These are phyloP conservation scores for Tricholoma sp. DNA, from an alignment of 768 basidiomycete genomes.

Conservation along the genomic window DNA sequence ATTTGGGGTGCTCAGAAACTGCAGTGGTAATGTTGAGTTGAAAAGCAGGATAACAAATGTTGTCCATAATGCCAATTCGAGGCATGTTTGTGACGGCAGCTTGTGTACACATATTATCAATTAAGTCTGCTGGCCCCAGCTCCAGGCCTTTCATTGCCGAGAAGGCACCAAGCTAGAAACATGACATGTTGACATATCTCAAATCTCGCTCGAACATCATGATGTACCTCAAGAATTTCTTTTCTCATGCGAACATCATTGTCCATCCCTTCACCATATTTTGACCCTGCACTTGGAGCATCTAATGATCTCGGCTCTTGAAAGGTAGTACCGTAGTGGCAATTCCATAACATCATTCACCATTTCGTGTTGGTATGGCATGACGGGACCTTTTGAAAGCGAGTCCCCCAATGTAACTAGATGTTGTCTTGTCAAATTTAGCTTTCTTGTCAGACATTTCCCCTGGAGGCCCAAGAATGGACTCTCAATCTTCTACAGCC, in stretches of 20 bases:
- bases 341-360: background rate
- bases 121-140: background rate
- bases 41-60: background rate
- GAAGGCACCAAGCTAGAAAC: background rate
- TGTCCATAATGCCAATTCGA: background rate
- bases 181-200: background rate
- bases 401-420: background rate
- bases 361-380: background rate
- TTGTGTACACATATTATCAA: background rate
- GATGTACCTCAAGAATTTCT: background rate
- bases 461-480: background rate
- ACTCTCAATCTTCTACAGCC: background rate
- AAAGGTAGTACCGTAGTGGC: background rate
- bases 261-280: background rate
- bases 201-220: background rate
- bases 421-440: background rate
- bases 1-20: background rate
- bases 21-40: background rate
- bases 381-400: background rate
- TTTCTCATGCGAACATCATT: background rate
- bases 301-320: background rate
- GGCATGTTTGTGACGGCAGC: background rate
- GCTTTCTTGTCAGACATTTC: background rate
- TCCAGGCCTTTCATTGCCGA: background rate
- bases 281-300: background rate